A percentile compares a stretch with the other conserved stretches of the same genome.
These are phyloP conservation scores for Tricholoma hemisulphureum DNA, from an alignment of 768 basidiomycete genomes.

Conservation along the genomic window DNA sequence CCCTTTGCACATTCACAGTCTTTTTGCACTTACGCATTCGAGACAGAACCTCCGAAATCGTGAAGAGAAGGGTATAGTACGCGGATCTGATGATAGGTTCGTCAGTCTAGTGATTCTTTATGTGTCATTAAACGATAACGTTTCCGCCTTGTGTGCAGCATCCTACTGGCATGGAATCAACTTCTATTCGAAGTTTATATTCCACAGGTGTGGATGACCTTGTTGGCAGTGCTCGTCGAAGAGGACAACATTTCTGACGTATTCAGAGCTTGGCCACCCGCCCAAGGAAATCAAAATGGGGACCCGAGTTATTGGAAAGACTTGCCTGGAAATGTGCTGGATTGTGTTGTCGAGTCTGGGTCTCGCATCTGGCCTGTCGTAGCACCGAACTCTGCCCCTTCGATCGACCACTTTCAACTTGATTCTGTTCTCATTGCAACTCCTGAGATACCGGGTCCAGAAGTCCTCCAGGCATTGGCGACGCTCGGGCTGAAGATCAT, in stretches of 20 bases:
- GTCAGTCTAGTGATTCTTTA: conserved; percentile 7
- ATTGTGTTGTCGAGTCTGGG: conserved; percentile 23
- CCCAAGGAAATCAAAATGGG: conserved; percentile 32
- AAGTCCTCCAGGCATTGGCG: conserved; percentile 28
- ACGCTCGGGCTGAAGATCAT: conserved; percentile 34
- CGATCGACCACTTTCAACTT: too few species aligned
- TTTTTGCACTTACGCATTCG: conserved; percentile 46
- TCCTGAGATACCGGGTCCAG: too few species aligned
- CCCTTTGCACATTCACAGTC: conserved; percentile 43
- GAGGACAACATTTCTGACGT: conserved; percentile 23
- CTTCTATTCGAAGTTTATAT: conserved; percentile 44
- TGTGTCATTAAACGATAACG: not conserved
- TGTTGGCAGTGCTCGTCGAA: conserved; percentile 32
- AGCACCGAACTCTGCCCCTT: too few species aligned
- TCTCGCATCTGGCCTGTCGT: conserved; percentile 39
- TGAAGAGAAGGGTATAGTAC: conserved; percentile 37
- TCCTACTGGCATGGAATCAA: conserved; percentile 47
- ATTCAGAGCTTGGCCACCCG: conserved; percentile 41
- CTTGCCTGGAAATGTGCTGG: conserved; percentile 30
- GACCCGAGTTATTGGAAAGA: conserved; percentile 40
- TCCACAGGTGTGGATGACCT: conserved; percentile 40
- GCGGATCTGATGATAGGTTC: conserved; percentile 41
- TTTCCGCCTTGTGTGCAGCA: conserved; percentile 27
- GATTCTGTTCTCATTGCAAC: too few species aligned
- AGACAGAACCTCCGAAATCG: conserved; percentile 45